Evolutionary conservation across 2,329 filamentous ascomycete species (phyloP), one percentile per base, ranked within the genome.

Genomic region (Grosmannia serpens): DNA sequence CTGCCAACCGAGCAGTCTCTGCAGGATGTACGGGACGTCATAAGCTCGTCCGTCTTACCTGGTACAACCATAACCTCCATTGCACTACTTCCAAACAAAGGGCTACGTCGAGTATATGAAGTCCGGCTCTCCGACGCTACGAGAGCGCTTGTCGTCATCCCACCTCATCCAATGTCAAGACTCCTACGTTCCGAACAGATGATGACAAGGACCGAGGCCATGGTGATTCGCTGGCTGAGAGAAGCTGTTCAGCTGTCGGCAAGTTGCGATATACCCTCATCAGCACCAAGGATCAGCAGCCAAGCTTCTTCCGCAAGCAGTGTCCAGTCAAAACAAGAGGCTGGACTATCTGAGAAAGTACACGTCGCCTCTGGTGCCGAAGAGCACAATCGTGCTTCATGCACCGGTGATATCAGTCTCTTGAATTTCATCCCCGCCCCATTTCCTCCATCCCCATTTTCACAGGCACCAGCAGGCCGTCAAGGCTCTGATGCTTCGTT

Each of bases 161-260:
- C 76, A n/a, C 75, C 75, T 8, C 67, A 70, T 41, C 63, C 70
- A n/a, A 70, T 73, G 59, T 66, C 73, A 55, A 72, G 73, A 57
- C 68, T 79, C 31, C 68, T 82, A 35, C 73, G 78, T 33, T 75
- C 69, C 54, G 79, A 82, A 64, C 72, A 73, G 53, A 71, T 67
- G 41, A 70, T 74, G 49, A 68, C 77, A 54, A 65, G 68, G 27
- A 74, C 76, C 26, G 78, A 81, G 62, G 74, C 74, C 11, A 65
- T 70, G 10, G 63, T 78, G 2, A 64, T 81, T 44, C 68, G 66
- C 57, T 82, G 77, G 77, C 67, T 80, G 24, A 67, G 69, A 44
- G 57, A 29, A 17, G 29, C 49, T 8, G n/a, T 22, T 8, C 51
- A 33, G 3, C 17, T 15, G 29, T 9, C 35, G 24, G 11, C 13